These are phyloP conservation scores for Cytospora mali DNA, from an alignment of 2,329 filamentous ascomycete genomes.

Conservation along the genomic window DNA sequence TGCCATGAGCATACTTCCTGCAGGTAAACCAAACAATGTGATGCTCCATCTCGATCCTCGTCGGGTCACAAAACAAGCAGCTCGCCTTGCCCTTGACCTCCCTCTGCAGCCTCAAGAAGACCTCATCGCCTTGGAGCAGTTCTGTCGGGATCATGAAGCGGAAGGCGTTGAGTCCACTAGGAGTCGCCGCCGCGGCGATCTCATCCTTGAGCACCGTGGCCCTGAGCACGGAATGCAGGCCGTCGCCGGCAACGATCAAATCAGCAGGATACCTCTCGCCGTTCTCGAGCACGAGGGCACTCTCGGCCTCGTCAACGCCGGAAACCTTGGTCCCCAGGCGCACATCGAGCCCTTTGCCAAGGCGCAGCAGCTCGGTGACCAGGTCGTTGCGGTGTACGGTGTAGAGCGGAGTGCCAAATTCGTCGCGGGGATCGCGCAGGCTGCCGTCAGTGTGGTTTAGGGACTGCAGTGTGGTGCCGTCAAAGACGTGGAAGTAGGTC, in stretches of 20 bases:
- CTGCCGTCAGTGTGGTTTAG: constrained; percentile 27
- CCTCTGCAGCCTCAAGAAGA: constrained; percentile 31
- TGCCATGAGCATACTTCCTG: constrained; percentile 30
- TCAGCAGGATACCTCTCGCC: constrained; percentile 34
- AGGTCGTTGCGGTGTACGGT: constrained; percentile 36
- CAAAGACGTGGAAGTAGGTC: constrained; percentile 30
- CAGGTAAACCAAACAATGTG: constrained; percentile 39
- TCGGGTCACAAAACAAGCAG: constrained; percentile 31
- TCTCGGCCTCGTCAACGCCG: constrained; percentile 29
- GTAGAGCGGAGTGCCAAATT: constrained; percentile 33
- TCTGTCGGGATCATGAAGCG: constrained; percentile 30
- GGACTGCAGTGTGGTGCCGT: constrained; percentile 30
- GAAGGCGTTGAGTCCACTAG: constrained; percentile 34
- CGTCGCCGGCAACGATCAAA: constrained; percentile 39
- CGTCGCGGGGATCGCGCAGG: constrained; percentile 30
- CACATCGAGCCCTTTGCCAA: constrained; percentile 31
- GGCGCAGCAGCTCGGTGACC: constrained; percentile 33
- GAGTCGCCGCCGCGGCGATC: constrained; percentile 26
- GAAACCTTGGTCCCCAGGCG: constrained; percentile 31
- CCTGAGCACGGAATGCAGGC: constrained; percentile 31
- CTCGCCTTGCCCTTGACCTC: constrained; percentile 28
- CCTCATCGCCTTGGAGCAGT: constrained; percentile 22
- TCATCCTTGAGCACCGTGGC: constrained; percentile 28
- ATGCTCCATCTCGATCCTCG: constrained; percentile 27
- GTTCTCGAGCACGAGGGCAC: constrained; percentile 27